Percentiles rank a stretch among this genome's conserved stretches.
Evolutionary conservation across 2,329 filamentous ascomycete genomes (phyloP).

Genomic region (Penicillium sp.): DNA sequence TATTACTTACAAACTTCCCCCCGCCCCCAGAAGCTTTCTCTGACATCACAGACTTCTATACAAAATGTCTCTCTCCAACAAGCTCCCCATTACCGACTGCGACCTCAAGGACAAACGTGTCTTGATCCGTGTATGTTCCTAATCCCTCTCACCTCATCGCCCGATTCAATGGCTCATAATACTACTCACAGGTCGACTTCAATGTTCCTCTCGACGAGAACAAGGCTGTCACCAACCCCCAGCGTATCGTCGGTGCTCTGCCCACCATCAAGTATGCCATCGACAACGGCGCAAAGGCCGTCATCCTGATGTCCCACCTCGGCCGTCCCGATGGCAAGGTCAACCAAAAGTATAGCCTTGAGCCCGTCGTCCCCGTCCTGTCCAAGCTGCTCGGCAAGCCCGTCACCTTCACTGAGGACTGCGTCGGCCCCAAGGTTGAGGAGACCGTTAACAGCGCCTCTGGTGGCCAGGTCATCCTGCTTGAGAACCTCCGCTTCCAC

Average conservation of each 20-base stretch:
- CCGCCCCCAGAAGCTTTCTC: not conserved
- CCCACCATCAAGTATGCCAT: conserved; percentile 94
- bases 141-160: conserved; percentile 19
- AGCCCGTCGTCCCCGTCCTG: conserved; percentile 86
- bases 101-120: conserved; percentile 98
- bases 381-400: conserved; percentile 83
- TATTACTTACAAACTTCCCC: conserved; percentile 4
- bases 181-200: conserved; percentile 79
- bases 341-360: conserved; percentile 91
- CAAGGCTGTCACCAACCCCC: conserved; percentile 95
- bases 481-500: conserved; percentile 99
- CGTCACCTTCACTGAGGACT: conserved; percentile 87
- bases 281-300: conserved; percentile 84
- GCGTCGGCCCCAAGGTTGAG: conserved; percentile 86
- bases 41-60: conserved; percentile 13
- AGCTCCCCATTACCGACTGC: conserved; percentile 93
- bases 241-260: conserved; percentile 93
- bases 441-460: conserved; percentile 79
- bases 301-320: conserved; percentile 97
- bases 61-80: conserved; percentile 94
- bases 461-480: conserved; percentile 78
- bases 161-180: conserved; percentile 8
- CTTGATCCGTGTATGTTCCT: conserved; percentile 78
- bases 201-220: conserved; percentile 94
- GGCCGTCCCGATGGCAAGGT: conserved; percentile 87